Conservation (phyloP, 192 early-diverging fungal genomes). For the Phlyctochytrium arcticum region DNA sequence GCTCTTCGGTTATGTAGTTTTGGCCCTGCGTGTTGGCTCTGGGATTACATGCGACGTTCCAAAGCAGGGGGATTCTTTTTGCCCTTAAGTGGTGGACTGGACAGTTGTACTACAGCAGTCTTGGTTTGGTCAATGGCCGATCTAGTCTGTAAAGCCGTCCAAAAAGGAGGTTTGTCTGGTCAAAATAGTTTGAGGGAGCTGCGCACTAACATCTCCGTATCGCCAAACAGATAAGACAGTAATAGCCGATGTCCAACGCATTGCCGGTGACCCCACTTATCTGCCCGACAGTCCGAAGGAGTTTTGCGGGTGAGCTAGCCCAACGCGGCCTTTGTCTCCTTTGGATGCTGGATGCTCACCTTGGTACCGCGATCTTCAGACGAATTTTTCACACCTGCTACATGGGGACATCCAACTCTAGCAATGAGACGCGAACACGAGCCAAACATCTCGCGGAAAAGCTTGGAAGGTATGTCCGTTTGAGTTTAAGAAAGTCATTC, state of each 20-base stretch:
- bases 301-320: slow-evolving; percentile 56
- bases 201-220: no score
- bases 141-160: slow-evolving; percentile 66
- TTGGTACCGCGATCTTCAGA: slow-evolving; percentile 14
- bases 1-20: slow-evolving; percentile 33
- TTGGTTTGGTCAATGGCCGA: slow-evolving; percentile 92
- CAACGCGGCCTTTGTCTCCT: not conserved
- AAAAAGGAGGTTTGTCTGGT: slow-evolving; percentile 48
- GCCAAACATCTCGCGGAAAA: slow-evolving; percentile 71
- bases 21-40: slow-evolving; percentile 98
- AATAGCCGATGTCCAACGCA: slow-evolving; percentile 64
- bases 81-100: slow-evolving; percentile 96
- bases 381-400: slow-evolving; percentile 92
- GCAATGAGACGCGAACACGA: slow-evolving; percentile 74
- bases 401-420: slow-evolving; percentile 94
- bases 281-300: slow-evolving; percentile 76
- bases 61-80: slow-evolving; percentile 85
- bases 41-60: slow-evolving; percentile 96
- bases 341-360: not conserved
- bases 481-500: not conserved
- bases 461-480: slow-evolving; percentile 60
- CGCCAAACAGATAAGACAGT: slow-evolving; percentile 55
- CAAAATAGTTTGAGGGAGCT: no score
- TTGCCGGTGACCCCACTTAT: slow-evolving; percentile 58
- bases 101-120: slow-evolving; percentile 80